A percentile compares a stretch with the other conserved stretches of the same genome.
Conservation (phyloP, 345 rosid species). For the Linum tenue region DNA sequence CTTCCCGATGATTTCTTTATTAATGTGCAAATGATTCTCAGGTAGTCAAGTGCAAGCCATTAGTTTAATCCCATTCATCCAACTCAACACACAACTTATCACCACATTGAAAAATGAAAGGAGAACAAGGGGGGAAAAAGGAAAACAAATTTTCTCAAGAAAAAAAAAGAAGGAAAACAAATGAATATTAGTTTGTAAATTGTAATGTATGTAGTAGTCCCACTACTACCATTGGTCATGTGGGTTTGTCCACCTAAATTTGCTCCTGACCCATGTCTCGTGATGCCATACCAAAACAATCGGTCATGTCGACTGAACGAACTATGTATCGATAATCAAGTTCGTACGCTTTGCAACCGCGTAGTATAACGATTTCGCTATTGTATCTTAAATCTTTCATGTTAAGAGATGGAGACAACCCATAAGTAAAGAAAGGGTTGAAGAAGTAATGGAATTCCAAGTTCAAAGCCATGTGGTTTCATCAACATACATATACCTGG, state of each 20-base stretch:
- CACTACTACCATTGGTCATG: constrained; percentile 12
- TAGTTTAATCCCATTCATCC: background rate
- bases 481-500: background rate
- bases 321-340: too few species aligned
- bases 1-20: constrained; percentile 22
- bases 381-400: too few species aligned
- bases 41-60: background rate
- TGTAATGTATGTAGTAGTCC: background rate
- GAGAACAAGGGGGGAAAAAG: background rate
- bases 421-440: too few species aligned
- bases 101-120: too few species aligned
- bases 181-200: background rate
- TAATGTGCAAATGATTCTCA: background rate
- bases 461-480: too few species aligned
- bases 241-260: constrained; percentile 18
- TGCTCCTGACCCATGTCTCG: background rate
- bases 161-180: background rate
- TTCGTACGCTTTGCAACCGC: too few species aligned
- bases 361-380: too few species aligned
- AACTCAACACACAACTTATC: too few species aligned
- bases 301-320: too few species aligned
- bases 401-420: too few species aligned
- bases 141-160: background rate
- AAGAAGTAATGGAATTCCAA: too few species aligned
- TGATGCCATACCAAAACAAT: too few species aligned